Percentiles rank a stretch among this genome's conserved stretches.
Conservation (phyloP, 2,329 filamentous ascomycete genomes). For the Ophiostoma ulmi region DNA sequence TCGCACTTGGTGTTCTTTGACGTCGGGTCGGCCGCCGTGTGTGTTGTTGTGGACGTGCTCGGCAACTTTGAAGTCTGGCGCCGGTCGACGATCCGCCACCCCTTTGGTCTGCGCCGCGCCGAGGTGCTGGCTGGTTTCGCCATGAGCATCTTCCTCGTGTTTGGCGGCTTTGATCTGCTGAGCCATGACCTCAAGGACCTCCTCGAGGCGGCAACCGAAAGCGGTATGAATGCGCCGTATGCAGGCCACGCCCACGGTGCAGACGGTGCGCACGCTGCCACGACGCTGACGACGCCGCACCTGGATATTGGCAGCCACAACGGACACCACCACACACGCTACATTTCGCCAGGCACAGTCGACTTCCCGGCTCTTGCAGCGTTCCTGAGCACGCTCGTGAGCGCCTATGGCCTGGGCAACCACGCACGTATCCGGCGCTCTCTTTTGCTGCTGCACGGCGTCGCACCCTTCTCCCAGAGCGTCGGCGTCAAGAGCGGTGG, state of each 20-base stretch:
- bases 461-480: slow-evolving; percentile 5
- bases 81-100: slow-evolving; percentile 83
- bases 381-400: slow-evolving; percentile 76
- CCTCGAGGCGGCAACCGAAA: slow-evolving; percentile 53
- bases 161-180: slow-evolving; percentile 92
- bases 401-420: slow-evolving; percentile 81
- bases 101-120: slow-evolving; percentile 84
- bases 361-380: slow-evolving; percentile 78
- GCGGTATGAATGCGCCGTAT: slow-evolving; percentile 41
- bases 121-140: slow-evolving; percentile 95
- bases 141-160: slow-evolving; percentile 92
- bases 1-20: slow-evolving; percentile 95
- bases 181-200: slow-evolving; percentile 90
- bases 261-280: slow-evolving; percentile 35
- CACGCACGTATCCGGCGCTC: slow-evolving; percentile 87
- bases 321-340: slow-evolving; percentile 31
- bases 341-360: slow-evolving; percentile 66
- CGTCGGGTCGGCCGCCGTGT: slow-evolving; percentile 83
- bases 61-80: slow-evolving; percentile 98
- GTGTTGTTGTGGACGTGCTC: slow-evolving; percentile 85
- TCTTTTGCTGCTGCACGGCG: slow-evolving; percentile 46
- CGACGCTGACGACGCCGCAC: slow-evolving; percentile 40
- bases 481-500: not conserved
- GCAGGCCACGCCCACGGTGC: slow-evolving; percentile 42
- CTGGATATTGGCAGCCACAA: slow-evolving; percentile 62